Conservation (phyloP, 305 asterid genomes). For the Fraxinus greggii region DNA sequence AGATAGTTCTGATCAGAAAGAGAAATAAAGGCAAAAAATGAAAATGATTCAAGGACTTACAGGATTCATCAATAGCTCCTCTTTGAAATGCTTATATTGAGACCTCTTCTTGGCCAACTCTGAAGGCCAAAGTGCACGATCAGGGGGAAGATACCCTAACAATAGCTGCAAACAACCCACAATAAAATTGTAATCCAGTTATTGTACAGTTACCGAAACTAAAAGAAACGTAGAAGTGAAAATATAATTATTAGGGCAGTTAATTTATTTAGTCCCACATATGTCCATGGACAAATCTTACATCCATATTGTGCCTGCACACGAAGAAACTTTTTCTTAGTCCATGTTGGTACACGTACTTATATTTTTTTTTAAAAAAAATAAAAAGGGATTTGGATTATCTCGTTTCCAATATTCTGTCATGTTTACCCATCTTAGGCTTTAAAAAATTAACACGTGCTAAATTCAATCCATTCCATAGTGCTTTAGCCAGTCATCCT, state of each 20-base stretch:
- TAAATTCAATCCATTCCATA: background rate
- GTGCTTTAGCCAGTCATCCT: background rate
- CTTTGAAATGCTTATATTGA: constrained; percentile 80
- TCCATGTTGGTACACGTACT: constrained; percentile 3
- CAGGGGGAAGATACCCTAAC: constrained; percentile 81
- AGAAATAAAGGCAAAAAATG: constrained; percentile 6
- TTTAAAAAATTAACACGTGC: background rate
- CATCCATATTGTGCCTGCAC: constrained; percentile 1
- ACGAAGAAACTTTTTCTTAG: constrained; percentile 10
- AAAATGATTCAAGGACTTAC: constrained; percentile 49
- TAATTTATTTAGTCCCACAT: background rate
- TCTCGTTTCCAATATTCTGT: background rate
- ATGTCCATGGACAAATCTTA: constrained; percentile 3
- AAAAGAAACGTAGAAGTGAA: constrained; percentile 4
- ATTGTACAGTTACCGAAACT: background rate
- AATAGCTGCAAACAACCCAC: constrained; percentile 56
- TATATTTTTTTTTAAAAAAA: background rate
- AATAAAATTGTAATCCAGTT: constrained; percentile 5
- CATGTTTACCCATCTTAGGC: constrained; percentile 16
- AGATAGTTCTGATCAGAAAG: background rate
- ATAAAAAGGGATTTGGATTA: background rate
- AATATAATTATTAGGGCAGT: background rate
- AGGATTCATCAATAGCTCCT: constrained; percentile 92
- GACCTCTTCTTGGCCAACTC: constrained; percentile 86
- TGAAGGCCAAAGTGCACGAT: constrained; percentile 76